These are phyloP conservation scores for Obelidium mucronatum DNA, from an alignment of 192 early-diverging fungal genomes.

Conservation along the genomic window DNA sequence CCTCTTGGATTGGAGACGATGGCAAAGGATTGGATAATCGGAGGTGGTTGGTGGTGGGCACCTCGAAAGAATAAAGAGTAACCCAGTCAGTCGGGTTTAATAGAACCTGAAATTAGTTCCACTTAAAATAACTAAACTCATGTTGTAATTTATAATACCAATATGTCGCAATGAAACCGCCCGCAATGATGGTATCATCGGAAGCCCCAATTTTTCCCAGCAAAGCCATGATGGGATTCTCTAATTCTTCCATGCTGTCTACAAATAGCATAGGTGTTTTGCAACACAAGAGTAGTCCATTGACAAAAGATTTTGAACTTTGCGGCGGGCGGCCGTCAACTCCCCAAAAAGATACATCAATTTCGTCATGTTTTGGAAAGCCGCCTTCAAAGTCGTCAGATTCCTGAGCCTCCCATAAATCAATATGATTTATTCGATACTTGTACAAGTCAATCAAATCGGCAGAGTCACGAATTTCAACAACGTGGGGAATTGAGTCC, in stretches of 20 bases:
- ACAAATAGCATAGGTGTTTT: not conserved
- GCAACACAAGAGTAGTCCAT: not conserved
- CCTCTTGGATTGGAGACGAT: slow-evolving; percentile 20
- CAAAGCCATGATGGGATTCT: not conserved
- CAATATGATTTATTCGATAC: not conserved
- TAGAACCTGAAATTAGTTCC: too few species aligned
- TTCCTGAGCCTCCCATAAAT: not conserved
- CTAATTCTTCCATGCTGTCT: not conserved
- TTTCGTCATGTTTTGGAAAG: not conserved
- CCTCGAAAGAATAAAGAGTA: slow-evolving; percentile 20
- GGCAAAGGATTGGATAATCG: slow-evolving; percentile 33
- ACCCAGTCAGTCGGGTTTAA: too few species aligned
- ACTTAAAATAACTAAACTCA: too few species aligned
- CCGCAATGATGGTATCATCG: not conserved
- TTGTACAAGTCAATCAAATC: not conserved
- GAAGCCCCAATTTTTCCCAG: not conserved
- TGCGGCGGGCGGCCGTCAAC: not conserved
- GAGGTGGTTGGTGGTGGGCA: slow-evolving; percentile 36
- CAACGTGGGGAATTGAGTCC: not conserved
- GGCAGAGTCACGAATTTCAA: not conserved
- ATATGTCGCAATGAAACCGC: not conserved
- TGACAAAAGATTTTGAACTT: not conserved
- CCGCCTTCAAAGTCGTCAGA: not conserved
- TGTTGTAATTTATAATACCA: not conserved
- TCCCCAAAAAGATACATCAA: not conserved